phyloP scores from a whole-genome alignment of 2,329 filamentous ascomycete genomes.

The Pseudogymnoascus sp. region DNA sequence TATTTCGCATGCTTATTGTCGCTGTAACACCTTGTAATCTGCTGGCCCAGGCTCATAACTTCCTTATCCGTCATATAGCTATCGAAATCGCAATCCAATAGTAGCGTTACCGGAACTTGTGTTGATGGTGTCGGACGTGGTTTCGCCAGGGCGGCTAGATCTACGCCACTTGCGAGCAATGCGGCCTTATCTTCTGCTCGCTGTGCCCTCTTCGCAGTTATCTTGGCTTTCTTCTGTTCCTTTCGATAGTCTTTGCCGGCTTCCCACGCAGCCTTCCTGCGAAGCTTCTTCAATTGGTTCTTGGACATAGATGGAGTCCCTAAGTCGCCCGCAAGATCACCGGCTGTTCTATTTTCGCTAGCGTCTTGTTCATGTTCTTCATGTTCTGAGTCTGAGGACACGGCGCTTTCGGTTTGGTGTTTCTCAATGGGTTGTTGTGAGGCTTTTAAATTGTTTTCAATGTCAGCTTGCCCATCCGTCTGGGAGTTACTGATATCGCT shows the following conservation, averaged over 20 bases:
- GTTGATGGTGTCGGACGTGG: slow-evolving; percentile 25
- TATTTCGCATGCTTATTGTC: slow-evolving; percentile 67
- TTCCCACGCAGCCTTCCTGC: slow-evolving; percentile 66
- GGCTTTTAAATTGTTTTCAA: slow-evolving; percentile 5
- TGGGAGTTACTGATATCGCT: neutral
- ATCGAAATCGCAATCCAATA: slow-evolving; percentile 91
- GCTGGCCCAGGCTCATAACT: slow-evolving; percentile 68
- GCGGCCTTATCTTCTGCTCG: slow-evolving; percentile 38
- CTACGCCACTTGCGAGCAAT: slow-evolving; percentile 31
- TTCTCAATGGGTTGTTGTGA: neutral
- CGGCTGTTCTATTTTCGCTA: neutral
- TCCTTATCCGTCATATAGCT: slow-evolving; percentile 82
- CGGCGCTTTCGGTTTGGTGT: neutral
- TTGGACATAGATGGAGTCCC: slow-evolving; percentile 58
- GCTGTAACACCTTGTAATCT: slow-evolving; percentile 82
- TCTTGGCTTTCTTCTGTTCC: slow-evolving; percentile 42
- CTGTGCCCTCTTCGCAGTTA: slow-evolving; percentile 40
- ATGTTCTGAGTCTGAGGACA: neutral
- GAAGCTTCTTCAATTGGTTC: slow-evolving; percentile 73
- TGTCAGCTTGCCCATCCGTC: neutral
- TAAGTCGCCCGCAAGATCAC: neutral
- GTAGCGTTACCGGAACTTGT: slow-evolving; percentile 66
- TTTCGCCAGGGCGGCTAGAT: slow-evolving; percentile 26
- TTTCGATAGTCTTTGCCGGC: slow-evolving; percentile 53
- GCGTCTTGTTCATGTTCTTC: slow-evolving; percentile 8